Percentiles rank a stretch among this genome's conserved stretches.
phyloP scores from a whole-genome alignment of 140 eudicot genomes.

The Ambrosia hybrid region DNA sequence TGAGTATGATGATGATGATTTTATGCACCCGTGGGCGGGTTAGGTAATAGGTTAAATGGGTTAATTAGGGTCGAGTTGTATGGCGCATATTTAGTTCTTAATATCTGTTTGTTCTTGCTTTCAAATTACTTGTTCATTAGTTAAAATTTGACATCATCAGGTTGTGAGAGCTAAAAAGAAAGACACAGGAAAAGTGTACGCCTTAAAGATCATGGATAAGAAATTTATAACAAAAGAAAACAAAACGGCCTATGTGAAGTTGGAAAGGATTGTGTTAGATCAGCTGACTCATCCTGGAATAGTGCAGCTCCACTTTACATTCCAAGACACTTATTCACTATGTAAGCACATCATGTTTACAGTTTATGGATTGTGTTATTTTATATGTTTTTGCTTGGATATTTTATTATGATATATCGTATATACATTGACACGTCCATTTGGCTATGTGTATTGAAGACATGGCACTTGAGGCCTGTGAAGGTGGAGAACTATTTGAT shows the following conservation, averaged over 20 bases:
- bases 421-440: conserved; percentile 29
- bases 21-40: not conserved
- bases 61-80: not conserved
- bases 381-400: not conserved
- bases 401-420: conserved; percentile 10
- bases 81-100: not conserved
- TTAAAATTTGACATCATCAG: conserved; percentile 32
- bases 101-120: not conserved
- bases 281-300: conserved; percentile 97
- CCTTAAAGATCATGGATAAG: conserved; percentile 96
- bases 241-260: conserved; percentile 88
- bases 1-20: too few relatives aligned
- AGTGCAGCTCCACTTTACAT: conserved; percentile 77
- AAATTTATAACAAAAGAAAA: conserved; percentile 96
- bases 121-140: not conserved
- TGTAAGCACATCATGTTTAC: conserved; percentile 55
- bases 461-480: conserved; percentile 98
- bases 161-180: conserved; percentile 92
- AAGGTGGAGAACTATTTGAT: conserved; percentile 98
- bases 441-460: conserved; percentile 44
- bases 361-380: conserved; percentile 5
- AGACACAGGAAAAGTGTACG: conserved; percentile 80
- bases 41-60: not conserved
- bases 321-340: conserved; percentile 86
- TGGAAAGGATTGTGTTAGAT: conserved; percentile 93